Conservation (phyloP, 345 rosid species). For the Salix arbutifolia region DNA sequence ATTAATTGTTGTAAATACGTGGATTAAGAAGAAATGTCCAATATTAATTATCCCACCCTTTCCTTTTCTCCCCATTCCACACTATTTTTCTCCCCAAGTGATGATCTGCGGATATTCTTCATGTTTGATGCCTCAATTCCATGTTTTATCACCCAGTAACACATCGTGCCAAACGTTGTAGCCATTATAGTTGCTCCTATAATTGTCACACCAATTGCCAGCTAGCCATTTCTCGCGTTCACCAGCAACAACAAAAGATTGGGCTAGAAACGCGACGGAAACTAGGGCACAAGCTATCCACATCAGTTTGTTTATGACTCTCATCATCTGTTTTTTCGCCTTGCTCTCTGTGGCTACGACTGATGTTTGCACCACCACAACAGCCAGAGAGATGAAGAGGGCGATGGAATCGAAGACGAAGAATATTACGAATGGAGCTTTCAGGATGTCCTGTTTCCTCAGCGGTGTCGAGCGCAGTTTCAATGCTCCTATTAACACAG, state of each 20-base stretch:
- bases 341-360: constrained; percentile 90
- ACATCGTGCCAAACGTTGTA: constrained; percentile 88
- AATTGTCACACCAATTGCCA: constrained; percentile 74
- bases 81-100: constrained; percentile 35
- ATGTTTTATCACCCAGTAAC: constrained; percentile 86
- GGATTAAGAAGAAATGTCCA: not conserved
- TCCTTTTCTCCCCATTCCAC: not conserved
- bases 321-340: constrained; percentile 97
- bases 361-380: constrained; percentile 92
- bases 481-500: constrained; percentile 58
- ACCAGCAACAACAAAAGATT: constrained; percentile 80
- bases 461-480: constrained; percentile 83
- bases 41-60: no score
- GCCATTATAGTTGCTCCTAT: constrained; percentile 79
- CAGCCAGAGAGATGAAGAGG: constrained; percentile 87
- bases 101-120: constrained; percentile 60
- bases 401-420: constrained; percentile 82
- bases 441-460: constrained; percentile 65
- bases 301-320: constrained; percentile 84
- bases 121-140: constrained; percentile 71
- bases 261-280: constrained; percentile 79
- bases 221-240: constrained; percentile 65
- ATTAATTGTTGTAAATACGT: no score
- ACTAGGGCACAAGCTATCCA: constrained; percentile 87
- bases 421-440: constrained; percentile 66